A percentile compares a stretch with the other conserved stretches of the same genome.
Evolutionary conservation across 805 yeast species (phyloP).

Genomic region (Lachancea waltii): DNA sequence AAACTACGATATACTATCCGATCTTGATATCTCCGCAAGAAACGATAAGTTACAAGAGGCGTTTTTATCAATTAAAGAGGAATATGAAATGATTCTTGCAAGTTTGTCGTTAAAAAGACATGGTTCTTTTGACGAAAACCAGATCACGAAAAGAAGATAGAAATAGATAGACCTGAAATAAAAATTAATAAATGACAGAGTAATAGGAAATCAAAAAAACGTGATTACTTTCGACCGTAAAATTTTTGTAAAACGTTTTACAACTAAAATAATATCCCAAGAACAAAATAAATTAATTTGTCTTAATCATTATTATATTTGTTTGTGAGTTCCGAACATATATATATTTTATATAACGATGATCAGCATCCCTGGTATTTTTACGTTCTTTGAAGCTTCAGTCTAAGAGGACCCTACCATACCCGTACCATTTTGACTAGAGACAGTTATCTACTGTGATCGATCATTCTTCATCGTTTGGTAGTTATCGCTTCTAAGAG

Average conservation of each 20-base stretch:
- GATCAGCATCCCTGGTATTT: background rate
- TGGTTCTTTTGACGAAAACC: background rate
- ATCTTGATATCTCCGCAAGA: constrained; percentile 56
- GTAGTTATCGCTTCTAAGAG: too few relatives aligned
- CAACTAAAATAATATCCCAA: too few relatives aligned
- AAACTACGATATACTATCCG: constrained; percentile 70
- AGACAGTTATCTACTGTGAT: too few relatives aligned
- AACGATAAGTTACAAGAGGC: constrained; percentile 72
- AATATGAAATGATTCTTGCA: constrained; percentile 54
- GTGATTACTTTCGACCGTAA: too few relatives aligned
- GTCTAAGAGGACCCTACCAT: too few relatives aligned
- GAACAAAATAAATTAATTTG: background rate
- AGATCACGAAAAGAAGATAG: background rate
- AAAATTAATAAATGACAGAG: too few relatives aligned
- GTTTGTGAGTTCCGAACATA: constrained; percentile 4
- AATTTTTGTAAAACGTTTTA: too few relatives aligned
- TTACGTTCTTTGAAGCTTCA: too few relatives aligned
- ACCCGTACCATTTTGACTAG: too few relatives aligned
- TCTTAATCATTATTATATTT: background rate
- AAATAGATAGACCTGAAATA: background rate
- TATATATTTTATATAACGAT: background rate
- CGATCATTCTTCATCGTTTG: too few relatives aligned
- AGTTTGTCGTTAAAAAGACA: constrained; percentile 15
- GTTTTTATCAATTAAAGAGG: constrained; percentile 59
- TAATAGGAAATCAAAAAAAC: too few relatives aligned